phyloP scores from a whole-genome alignment of 2,329 filamentous ascomycete genomes.

The Fusarium camptoceras region DNA sequence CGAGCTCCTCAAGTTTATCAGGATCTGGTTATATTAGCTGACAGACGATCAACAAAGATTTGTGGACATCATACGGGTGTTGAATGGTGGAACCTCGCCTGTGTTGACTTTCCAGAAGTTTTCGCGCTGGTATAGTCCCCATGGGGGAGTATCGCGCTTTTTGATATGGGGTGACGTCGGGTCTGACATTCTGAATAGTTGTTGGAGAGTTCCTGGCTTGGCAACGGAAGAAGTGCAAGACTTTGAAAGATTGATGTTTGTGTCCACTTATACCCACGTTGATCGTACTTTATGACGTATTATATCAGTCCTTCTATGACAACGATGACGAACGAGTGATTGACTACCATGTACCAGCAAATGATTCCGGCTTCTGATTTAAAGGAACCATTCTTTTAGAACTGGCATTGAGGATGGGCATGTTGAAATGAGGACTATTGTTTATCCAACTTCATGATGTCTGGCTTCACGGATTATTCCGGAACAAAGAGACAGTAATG shows the following conservation, averaged over 20 bases:
- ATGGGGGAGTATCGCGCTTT: slow-evolving; percentile 5
- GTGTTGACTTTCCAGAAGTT: slow-evolving; percentile 20
- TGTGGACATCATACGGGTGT: slow-evolving; percentile 3
- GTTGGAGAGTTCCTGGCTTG: background rate
- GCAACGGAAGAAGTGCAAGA: background rate
- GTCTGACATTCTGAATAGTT: background rate
- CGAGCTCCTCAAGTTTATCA: slow-evolving; percentile 5
- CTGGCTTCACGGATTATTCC: too few species aligned
- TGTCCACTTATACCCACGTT: background rate
- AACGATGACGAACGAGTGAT: slow-evolving; percentile 13
- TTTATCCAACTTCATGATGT: background rate
- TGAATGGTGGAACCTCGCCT: slow-evolving; percentile 13
- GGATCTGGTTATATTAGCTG: background rate
- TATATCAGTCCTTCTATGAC: background rate
- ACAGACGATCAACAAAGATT: rapidly evolving
- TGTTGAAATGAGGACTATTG: background rate
- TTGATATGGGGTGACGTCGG: slow-evolving; percentile 1
- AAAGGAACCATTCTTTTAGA: too few species aligned
- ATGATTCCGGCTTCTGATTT: background rate
- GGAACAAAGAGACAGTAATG: background rate
- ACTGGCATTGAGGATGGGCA: background rate
- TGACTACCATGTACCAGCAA: background rate
- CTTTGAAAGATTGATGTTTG: background rate
- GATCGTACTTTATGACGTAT: slow-evolving; percentile 4
- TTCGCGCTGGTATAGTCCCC: slow-evolving; percentile 16